phyloP scores from a whole-genome alignment of 257 asterid species.

The Fraxinus pennsylvanica region DNA sequence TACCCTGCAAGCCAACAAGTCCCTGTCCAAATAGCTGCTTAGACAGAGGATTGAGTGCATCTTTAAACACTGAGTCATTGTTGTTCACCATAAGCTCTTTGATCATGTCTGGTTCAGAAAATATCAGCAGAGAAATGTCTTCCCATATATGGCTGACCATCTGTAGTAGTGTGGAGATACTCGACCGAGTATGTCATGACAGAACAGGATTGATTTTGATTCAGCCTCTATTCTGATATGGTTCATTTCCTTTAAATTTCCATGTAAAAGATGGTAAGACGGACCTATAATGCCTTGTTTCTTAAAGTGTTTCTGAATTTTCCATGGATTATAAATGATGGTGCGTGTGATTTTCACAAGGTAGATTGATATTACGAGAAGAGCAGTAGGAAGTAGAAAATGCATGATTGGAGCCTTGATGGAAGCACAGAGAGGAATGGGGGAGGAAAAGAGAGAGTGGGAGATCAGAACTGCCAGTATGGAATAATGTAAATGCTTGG shows the following conservation, averaged over 20 bases:
- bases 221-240: slow-evolving; percentile 44
- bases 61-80: slow-evolving; percentile 28
- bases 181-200: slow-evolving; percentile 48
- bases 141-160: slow-evolving; percentile 57
- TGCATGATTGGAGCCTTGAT: background rate
- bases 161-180: slow-evolving; percentile 47
- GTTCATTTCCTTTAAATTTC: slow-evolving; percentile 50
- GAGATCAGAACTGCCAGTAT: background rate
- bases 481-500: background rate
- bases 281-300: slow-evolving; percentile 58
- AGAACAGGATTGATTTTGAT: slow-evolving; percentile 39
- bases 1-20: slow-evolving; percentile 47
- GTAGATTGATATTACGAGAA: background rate
- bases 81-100: slow-evolving; percentile 45
- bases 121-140: slow-evolving; percentile 39
- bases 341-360: slow-evolving; percentile 13
- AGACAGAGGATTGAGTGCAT: slow-evolving; percentile 42
- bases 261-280: slow-evolving; percentile 48
- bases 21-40: slow-evolving; percentile 59
- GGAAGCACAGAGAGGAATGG: slow-evolving; percentile 5
- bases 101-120: slow-evolving; percentile 50
- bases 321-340: slow-evolving; percentile 44
- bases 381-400: background rate
- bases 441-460: background rate
- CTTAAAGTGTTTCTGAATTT: slow-evolving; percentile 40